Evolutionary conservation across 2,329 filamentous ascomycete genomes (phyloP), one percentile per base, ranked within the genome.

Genomic region (Fusarium xylarioides): DNA sequence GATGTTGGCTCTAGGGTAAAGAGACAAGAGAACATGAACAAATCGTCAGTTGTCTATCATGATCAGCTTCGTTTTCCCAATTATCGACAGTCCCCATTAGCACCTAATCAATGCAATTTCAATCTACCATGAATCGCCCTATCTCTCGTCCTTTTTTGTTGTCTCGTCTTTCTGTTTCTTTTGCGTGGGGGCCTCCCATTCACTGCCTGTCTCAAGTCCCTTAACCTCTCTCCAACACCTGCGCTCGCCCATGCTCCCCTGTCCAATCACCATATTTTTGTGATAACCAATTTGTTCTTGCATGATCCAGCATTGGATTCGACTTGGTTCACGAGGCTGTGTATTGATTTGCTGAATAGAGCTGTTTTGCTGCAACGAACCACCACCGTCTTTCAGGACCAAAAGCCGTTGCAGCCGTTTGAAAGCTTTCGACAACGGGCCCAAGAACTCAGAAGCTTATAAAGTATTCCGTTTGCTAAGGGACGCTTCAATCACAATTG

Each of bases 221-320:
- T 58, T 32, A 34, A 64, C 57, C 15, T 30, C n/a, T 64, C 30
- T 52, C 38, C 28, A 44, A 26, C 23, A 56, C 5, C 53, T 58
- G 44, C 50, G 34, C 9, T 65, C 15, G n/a, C 2, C 42, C 47
- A 56, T 47, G 50, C 7, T 46, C 16, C 47, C 10, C 15, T 42
- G 35, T 63, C 71, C 71, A 74, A 72, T 66, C 55, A 56, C 26
- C 30, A 64, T 65, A 43, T 43, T 55, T 67, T 58, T 73, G 42
- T 73, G 57, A 71, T 55, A 35, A 15, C 37, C 16, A 64, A 49
- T 35, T 58, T 52, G 47, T 62, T 73, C 44, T 58, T 70, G 42
- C 58, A 49, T 42, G 26, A 46, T 40, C 32, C 18, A 12, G 10
- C 43, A 56, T 57, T 63, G 62, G 46, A 49, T 42, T 59, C 28